Conservation (phyloP, 805 yeast species). For the Zygosaccharomyces gambellarensis region DNA sequence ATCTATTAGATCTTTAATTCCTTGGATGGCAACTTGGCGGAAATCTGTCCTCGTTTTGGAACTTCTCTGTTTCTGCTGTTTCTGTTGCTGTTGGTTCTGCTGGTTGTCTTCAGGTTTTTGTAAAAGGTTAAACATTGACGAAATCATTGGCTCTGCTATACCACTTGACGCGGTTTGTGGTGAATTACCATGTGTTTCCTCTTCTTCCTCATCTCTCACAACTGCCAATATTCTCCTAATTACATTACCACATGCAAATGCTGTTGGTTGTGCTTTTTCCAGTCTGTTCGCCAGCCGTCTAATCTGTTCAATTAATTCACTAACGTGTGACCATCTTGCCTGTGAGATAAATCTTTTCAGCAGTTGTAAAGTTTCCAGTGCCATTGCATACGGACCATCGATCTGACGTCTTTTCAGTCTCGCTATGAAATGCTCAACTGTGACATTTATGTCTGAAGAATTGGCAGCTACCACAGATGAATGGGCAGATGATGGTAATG, state of each 20-base stretch:
- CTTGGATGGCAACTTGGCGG: slow-evolving; percentile 83
- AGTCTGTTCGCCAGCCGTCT: slow-evolving; percentile 68
- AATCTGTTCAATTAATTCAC: slow-evolving; percentile 65
- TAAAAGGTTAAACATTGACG: slow-evolving; percentile 82
- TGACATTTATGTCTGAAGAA: slow-evolving; percentile 36
- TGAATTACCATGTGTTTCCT: slow-evolving; percentile 35
- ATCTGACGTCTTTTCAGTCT: slow-evolving; percentile 81
- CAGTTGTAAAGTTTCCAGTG: slow-evolving; percentile 81
- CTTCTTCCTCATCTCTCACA: slow-evolving; percentile 79
- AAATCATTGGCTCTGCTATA: slow-evolving; percentile 50
- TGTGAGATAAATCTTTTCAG: slow-evolving; percentile 84
- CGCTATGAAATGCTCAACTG: slow-evolving; percentile 42
- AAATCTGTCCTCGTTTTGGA: slow-evolving; percentile 47
- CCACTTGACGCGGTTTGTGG: slow-evolving; percentile 12
- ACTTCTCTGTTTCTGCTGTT: slow-evolving; percentile 22
- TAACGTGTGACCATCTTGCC: slow-evolving; percentile 78
- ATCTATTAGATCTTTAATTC: slow-evolving; percentile 85
- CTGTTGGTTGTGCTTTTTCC: slow-evolving; percentile 80
- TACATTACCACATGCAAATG: slow-evolving; percentile 84
- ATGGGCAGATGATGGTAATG: slow-evolving; percentile 8
- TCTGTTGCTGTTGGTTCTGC: slow-evolving; percentile 15
- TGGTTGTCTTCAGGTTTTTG: slow-evolving; percentile 42
- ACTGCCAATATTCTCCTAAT: slow-evolving; percentile 83
- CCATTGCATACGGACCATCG: slow-evolving; percentile 73
- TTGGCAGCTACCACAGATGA: slow-evolving; percentile 7